phyloP scores from a whole-genome alignment of 257 asterid species.

The Fraxinus cuspidata region DNA sequence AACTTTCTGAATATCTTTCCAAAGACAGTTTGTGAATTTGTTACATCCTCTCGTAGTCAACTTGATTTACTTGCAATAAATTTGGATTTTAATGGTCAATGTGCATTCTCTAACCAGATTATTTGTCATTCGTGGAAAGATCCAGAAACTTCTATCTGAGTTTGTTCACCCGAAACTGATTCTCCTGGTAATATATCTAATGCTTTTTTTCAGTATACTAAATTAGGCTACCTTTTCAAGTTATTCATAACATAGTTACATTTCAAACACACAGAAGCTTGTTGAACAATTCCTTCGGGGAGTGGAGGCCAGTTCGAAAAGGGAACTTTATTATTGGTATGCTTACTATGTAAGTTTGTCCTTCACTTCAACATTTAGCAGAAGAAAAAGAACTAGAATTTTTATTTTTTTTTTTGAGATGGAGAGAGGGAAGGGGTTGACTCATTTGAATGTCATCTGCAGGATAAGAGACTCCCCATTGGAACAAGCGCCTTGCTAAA shows the following conservation, averaged over 20 bases:
- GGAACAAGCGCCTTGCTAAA: constrained; percentile 69
- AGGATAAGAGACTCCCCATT: constrained; percentile 81
- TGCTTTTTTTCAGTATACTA: not conserved
- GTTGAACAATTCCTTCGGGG: constrained; percentile 63
- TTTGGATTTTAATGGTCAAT: constrained; percentile 8
- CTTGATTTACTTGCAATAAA: not conserved
- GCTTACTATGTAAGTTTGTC: constrained; percentile 73
- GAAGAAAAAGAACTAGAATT: not conserved
- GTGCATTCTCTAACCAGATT: constrained; percentile 42
- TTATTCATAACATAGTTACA: constrained; percentile 1
- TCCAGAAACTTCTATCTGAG: constrained; percentile 62
- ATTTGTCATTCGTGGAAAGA: constrained; percentile 57
- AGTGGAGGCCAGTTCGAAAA: constrained; percentile 49
- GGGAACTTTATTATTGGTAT: constrained; percentile 83
- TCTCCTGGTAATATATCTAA: constrained; percentile 59
- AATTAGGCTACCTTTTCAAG: not conserved
- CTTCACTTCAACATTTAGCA: constrained; percentile 1
- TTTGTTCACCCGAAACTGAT: constrained; percentile 75
- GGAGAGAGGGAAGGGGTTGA: not conserved
- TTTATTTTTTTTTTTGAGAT: not conserved
- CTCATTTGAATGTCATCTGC: constrained; percentile 32
- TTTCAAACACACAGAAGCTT: constrained; percentile 53
- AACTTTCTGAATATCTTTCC: not conserved
- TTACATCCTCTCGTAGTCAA: not conserved
- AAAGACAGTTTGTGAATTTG: not conserved